Percentiles rank a stretch among this genome's conserved stretches.
phyloP scores from a whole-genome alignment of 345 rosid genomes.

The Carallia pectinifolia region DNA sequence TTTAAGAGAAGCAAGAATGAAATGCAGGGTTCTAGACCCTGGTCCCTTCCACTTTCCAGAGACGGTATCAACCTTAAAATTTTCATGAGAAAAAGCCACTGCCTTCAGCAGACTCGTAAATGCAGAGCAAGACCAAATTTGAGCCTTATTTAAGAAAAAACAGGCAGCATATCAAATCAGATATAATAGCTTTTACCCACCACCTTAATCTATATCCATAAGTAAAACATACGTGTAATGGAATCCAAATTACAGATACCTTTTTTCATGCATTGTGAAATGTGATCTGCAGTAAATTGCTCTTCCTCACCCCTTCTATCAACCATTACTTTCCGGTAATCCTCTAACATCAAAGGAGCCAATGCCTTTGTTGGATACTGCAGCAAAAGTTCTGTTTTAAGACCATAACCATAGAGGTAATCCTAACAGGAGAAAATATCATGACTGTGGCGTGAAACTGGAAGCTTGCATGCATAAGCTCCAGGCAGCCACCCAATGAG shows the following conservation, averaged over 20 bases:
- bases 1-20: too few species aligned
- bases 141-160: not conserved
- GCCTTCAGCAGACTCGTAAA: too few species aligned
- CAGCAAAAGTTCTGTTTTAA: conserved; percentile 8
- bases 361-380: conserved; percentile 95
- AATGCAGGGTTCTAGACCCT: too few species aligned
- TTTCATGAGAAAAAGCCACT: too few species aligned
- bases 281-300: conserved; percentile 70
- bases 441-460: not conserved
- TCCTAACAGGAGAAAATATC: not conserved
- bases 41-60: too few species aligned
- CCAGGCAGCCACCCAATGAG: not conserved
- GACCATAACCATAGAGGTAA: too few species aligned
- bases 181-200: too few species aligned
- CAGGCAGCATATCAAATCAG: not conserved
- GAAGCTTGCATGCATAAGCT: not conserved
- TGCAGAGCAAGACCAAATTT: not conserved
- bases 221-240: not conserved
- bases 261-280: conserved; percentile 74
- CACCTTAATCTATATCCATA: not conserved
- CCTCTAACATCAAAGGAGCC: conserved; percentile 92
- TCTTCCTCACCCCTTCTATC: conserved; percentile 94
- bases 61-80: too few species aligned
- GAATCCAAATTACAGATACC: conserved; percentile 33
- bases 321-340: conserved; percentile 79